Percentiles rank a stretch among this genome's conserved stretches.
Conservation (phyloP, 768 basidiomycete species). For the Mycena epipterygia region DNA sequence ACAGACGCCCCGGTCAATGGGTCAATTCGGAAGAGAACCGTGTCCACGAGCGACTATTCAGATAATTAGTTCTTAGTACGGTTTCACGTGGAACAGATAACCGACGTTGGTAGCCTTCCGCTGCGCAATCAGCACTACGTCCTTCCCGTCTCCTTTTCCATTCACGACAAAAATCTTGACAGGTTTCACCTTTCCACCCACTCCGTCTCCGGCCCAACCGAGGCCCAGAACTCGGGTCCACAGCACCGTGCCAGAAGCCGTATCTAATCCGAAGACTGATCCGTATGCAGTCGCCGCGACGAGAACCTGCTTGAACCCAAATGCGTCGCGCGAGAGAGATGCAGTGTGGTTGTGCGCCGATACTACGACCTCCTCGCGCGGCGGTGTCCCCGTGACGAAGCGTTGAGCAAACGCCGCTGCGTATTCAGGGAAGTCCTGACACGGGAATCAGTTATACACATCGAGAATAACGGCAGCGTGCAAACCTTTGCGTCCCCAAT, state of each 20-base stretch:
- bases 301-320: slow-evolving; percentile 90
- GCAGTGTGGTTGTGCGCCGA: slow-evolving; percentile 48
- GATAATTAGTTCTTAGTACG: slow-evolving; percentile 15
- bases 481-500: slow-evolving; percentile 70
- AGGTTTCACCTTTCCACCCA: slow-evolving; percentile 70
- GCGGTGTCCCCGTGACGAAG: slow-evolving; percentile 72
- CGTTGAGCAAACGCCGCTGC: slow-evolving; percentile 74
- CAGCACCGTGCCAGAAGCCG: slow-evolving; percentile 78
- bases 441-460: background rate
- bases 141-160: slow-evolving; percentile 63
- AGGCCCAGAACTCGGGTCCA: slow-evolving; percentile 87
- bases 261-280: slow-evolving; percentile 87
- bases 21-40: slow-evolving; percentile 82
- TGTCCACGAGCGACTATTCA: slow-evolving; percentile 71
- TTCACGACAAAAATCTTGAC: slow-evolving; percentile 71
- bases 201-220: slow-evolving; percentile 68
- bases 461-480: background rate
- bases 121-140: slow-evolving; percentile 75
- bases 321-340: slow-evolving; percentile 75
- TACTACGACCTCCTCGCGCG: slow-evolving; percentile 59
- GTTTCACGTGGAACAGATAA: slow-evolving; percentile 17
- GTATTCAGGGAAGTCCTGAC: slow-evolving; percentile 80
- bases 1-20: slow-evolving; percentile 83
- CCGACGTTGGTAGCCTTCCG: slow-evolving; percentile 73
- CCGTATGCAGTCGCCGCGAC: slow-evolving; percentile 79